Evolutionary conservation across 441 rosid species (phyloP).

Genomic region (Syzygium malaccense): DNA sequence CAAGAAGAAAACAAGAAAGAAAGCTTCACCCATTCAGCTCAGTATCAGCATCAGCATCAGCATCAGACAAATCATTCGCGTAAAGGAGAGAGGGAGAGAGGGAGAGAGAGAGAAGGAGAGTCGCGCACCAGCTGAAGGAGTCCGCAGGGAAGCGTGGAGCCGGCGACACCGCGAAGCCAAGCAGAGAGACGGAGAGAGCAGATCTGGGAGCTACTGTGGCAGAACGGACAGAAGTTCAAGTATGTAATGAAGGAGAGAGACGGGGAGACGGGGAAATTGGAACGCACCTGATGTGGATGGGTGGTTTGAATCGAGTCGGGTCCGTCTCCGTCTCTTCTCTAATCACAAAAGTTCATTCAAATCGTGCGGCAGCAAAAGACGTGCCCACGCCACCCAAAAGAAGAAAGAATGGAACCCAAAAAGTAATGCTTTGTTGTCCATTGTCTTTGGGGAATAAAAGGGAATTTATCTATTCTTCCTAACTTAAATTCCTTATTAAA

Average conservation of each 20-base stretch:
- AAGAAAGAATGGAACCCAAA: background rate
- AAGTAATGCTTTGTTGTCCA: background rate
- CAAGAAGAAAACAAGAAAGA: background rate
- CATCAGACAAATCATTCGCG: background rate
- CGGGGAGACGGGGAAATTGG: background rate
- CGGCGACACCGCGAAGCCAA: background rate
- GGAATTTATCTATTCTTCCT: background rate
- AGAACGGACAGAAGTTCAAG: background rate
- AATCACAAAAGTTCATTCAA: background rate
- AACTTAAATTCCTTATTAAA: background rate
- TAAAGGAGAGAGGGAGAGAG: background rate
- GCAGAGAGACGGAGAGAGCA: background rate
- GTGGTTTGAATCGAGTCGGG: background rate
- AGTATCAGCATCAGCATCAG: background rate
- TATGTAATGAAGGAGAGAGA: background rate
- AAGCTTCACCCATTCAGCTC: background rate
- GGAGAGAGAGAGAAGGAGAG: background rate
- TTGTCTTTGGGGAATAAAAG: background rate
- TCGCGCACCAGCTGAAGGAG: background rate
- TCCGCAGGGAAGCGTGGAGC: background rate
- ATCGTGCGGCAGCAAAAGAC: background rate
- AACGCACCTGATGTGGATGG: background rate
- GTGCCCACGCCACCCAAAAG: too few relatives aligned
- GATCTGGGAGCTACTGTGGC: background rate
- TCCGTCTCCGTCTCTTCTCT: background rate